A percentile compares a stretch with the other conserved stretches of the same genome.
phyloP scores from a whole-genome alignment of 2,329 filamentous ascomycete genomes.

The Parascedosporium putredinis region DNA sequence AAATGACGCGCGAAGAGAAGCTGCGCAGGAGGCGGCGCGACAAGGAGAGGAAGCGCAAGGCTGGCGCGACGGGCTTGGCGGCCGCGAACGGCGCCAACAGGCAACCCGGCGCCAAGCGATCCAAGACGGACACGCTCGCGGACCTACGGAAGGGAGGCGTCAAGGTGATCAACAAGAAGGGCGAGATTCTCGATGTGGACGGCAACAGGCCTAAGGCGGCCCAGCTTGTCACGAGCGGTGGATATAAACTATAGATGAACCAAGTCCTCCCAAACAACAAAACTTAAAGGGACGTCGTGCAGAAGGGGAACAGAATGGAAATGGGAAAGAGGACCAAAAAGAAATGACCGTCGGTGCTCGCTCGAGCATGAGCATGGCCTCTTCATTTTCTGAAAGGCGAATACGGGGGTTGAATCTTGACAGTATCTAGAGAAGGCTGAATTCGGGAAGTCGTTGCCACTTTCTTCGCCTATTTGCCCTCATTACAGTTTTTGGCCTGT shows the following conservation, averaged over 20 bases:
- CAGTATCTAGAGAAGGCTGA: no score
- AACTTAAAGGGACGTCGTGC: neutral
- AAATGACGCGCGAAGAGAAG: constrained; percentile 85
- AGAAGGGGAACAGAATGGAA: no score
- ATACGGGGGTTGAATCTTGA: no score
- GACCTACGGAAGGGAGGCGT: constrained; percentile 77
- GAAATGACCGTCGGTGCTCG: no score
- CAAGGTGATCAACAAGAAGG: constrained; percentile 84
- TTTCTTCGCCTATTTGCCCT: no score
- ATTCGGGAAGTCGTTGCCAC: no score
- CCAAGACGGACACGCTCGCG: constrained; percentile 45
- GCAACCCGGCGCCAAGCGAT: constrained; percentile 12
- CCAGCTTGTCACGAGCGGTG: constrained; percentile 41
- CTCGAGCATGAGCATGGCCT: no score
- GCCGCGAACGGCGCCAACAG: constrained; percentile 14
- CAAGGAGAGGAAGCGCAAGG: constrained; percentile 76
- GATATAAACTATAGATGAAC: constrained; percentile 49
- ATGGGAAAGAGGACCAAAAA: no score
- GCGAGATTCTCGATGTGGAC: constrained; percentile 72
- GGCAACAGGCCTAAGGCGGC: constrained; percentile 59
- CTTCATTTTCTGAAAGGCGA: no score
- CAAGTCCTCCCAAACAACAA: neutral
- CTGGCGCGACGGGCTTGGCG: constrained; percentile 28
- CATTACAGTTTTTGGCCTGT: no score
- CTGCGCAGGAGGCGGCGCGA: constrained; percentile 62